Conservation (phyloP, 768 basidiomycete species). For the Suillus ampliporus region DNA sequence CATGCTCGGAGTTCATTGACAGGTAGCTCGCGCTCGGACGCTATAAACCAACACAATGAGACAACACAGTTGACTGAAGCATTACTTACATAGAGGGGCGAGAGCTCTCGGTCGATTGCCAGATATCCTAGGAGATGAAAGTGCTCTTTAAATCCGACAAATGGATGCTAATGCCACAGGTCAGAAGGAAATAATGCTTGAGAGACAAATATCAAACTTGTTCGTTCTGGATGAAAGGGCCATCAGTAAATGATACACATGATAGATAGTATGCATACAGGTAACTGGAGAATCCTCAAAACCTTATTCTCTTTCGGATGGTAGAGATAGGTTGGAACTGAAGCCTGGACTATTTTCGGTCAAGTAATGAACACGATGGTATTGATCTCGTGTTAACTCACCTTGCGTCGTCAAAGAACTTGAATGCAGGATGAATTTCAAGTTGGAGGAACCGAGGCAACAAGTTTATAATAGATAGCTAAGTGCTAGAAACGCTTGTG, state of each 20-base stretch:
- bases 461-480: neutral
- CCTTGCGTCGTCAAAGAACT: neutral
- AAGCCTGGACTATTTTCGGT: neutral
- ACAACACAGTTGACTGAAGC: too few relatives aligned
- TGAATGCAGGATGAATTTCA: too few relatives aligned
- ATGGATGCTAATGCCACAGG: too few relatives aligned
- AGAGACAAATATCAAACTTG: too few relatives aligned
- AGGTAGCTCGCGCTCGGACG: neutral
- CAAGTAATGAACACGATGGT: too few relatives aligned
- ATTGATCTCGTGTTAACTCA: neutral
- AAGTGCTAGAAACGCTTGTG: neutral
- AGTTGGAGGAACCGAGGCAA: neutral
- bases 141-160: too few relatives aligned
- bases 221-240: too few relatives aligned
- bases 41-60: neutral
- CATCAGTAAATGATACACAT: too few relatives aligned
- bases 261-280: neutral
- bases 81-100: too few relatives aligned
- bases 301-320: neutral
- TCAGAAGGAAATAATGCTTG: too few relatives aligned
- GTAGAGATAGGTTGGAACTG: neutral
- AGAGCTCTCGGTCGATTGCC: too few relatives aligned
- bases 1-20: neutral
- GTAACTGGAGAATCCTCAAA: neutral
- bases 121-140: too few relatives aligned